Percentiles rank a stretch among this genome's conserved stretches.
Evolutionary conservation across 768 basidiomycete species (phyloP).

Genomic region (Aureoboletus auriporus): DNA sequence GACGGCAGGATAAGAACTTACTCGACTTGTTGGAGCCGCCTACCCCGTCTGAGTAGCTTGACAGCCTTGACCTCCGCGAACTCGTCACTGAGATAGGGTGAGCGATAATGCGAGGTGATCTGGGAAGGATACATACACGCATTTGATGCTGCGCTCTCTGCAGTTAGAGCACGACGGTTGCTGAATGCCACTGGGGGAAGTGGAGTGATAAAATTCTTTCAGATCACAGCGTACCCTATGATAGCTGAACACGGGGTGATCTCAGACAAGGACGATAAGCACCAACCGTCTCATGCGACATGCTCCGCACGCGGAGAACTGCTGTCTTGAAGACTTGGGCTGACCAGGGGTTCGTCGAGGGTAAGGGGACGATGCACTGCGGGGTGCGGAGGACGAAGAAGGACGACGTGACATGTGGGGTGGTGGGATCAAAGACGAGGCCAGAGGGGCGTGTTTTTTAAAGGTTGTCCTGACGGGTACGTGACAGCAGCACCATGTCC

Average conservation of each 20-base stretch:
- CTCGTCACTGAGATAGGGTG: constrained; percentile 60
- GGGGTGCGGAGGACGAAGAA: constrained; percentile 34
- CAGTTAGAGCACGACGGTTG: constrained; percentile 79
- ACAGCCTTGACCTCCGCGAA: constrained; percentile 89
- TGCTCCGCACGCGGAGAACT: constrained; percentile 92
- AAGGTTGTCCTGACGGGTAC: constrained; percentile 18
- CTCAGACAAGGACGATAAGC: neutral
- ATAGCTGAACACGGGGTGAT: constrained; percentile 1
- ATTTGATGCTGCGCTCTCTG: constrained; percentile 82
- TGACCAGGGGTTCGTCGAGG: constrained; percentile 52
- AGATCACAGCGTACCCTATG: constrained; percentile 88
- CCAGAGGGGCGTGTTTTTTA: constrained; percentile 7
- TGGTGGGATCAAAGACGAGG: constrained; percentile 24
- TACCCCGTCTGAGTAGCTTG: constrained; percentile 75
- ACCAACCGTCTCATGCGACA: constrained; percentile 82
- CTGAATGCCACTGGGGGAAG: constrained; percentile 38
- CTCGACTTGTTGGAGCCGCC: constrained; percentile 83
- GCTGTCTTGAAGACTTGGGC: constrained; percentile 74
- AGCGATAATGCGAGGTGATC: neutral
- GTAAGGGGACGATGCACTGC: constrained; percentile 28
- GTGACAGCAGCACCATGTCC: constrained; percentile 15
- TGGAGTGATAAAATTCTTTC: constrained; percentile 66
- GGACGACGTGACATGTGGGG: constrained; percentile 57
- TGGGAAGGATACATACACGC: constrained; percentile 69
- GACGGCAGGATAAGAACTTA: constrained; percentile 35